A percentile compares a stretch with the other conserved stretches of the same genome.
These are phyloP conservation scores for Cardamine chenopodiifolia DNA, from an alignment of 345 rosid species.

Conservation along the genomic window DNA sequence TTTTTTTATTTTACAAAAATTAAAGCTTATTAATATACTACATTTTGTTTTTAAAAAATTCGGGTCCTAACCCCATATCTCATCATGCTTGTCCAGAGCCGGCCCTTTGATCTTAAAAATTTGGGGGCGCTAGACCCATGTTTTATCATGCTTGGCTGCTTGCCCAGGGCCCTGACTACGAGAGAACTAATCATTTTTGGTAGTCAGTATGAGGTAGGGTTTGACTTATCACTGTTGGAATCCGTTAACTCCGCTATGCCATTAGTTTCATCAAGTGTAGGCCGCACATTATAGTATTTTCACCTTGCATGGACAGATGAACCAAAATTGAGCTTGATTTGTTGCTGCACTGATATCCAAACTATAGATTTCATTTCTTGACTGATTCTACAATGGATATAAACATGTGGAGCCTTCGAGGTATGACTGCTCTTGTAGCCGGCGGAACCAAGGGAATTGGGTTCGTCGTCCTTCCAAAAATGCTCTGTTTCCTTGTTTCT, in stretches of 20 bases:
- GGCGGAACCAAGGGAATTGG: slow-evolving; percentile 43
- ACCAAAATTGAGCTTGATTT: background rate
- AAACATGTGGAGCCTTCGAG: slow-evolving; percentile 35
- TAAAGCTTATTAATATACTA: background rate
- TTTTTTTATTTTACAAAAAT: too few relatives aligned
- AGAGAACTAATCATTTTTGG: too few relatives aligned
- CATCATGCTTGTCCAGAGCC: too few relatives aligned
- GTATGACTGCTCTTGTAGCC: slow-evolving; percentile 45
- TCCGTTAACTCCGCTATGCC: background rate
- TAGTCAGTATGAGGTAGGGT: background rate
- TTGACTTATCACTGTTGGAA: background rate
- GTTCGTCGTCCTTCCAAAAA: slow-evolving; percentile 18
- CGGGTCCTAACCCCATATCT: too few relatives aligned
- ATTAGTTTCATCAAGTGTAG: background rate
- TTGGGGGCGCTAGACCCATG: background rate
- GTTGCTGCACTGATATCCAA: background rate
- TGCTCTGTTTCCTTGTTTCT: slow-evolving; percentile 8
- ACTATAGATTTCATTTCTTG: background rate
- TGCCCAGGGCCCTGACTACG: background rate
- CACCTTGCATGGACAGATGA: too few relatives aligned
- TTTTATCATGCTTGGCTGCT: too few relatives aligned
- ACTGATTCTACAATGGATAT: slow-evolving; percentile 14
- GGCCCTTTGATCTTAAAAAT: background rate
- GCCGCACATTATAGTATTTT: background rate
- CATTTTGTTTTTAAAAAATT: too few relatives aligned